These are phyloP conservation scores for Allium fistulosum DNA, from an alignment of 106 monocot genomes.

Conservation along the genomic window DNA sequence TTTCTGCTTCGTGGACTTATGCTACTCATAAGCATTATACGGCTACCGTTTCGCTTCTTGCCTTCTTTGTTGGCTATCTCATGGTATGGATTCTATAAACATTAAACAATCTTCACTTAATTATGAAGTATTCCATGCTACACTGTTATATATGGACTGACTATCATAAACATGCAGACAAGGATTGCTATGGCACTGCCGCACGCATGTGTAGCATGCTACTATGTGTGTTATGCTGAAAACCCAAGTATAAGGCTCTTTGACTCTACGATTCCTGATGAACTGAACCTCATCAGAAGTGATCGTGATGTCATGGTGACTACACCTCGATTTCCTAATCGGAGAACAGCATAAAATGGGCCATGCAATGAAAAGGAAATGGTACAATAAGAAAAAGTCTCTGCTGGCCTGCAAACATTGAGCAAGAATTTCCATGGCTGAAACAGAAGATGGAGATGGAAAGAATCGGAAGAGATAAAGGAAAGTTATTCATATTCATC, in stretches of 20 bases:
- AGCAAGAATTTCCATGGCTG: no score
- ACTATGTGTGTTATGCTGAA: conserved; percentile 96
- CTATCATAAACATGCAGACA: conserved; percentile 35
- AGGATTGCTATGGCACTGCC: conserved; percentile 95
- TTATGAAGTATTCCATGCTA: neutral
- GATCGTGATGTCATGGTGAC: conserved; percentile 29
- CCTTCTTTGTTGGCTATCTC: conserved; percentile 96
- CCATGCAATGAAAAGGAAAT: no score
- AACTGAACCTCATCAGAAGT: conserved; percentile 34
- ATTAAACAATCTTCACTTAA: neutral
- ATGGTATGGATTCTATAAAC: conserved; percentile 25
- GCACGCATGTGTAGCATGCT: conserved; percentile 90
- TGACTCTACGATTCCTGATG: conserved; percentile 75
- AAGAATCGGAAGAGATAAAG: no score
- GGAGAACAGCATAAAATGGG: no score
- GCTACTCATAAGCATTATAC: conserved; percentile 52
- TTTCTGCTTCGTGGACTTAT: conserved; percentile 77
- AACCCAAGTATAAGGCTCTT: conserved; percentile 63
- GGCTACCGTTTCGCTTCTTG: conserved; percentile 78
- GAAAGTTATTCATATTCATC: no score
- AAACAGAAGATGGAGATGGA: no score
- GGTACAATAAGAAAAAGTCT: no score
- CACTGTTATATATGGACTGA: neutral
- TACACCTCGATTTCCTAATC: conserved; percentile 58
- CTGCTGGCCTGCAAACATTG: no score